These are phyloP conservation scores for Rhodotorula sp. DNA, from an alignment of 1,284 basidiomycete genomes.

Conservation along the genomic window DNA sequence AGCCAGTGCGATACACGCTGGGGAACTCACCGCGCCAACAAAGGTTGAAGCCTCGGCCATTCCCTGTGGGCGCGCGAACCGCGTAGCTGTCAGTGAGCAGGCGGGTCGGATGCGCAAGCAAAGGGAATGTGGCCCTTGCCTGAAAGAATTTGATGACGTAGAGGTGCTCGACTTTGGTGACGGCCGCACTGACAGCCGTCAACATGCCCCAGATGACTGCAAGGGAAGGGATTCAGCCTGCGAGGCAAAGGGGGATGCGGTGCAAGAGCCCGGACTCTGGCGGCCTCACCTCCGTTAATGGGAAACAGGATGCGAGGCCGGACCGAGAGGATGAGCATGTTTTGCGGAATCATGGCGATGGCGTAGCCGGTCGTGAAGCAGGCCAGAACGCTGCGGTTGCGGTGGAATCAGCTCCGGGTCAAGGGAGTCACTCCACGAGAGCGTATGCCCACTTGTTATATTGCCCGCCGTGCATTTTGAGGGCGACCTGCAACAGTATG, in stretches of 20 bases:
- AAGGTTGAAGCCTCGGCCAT: constrained; percentile 70
- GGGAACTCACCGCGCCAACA: constrained; percentile 56
- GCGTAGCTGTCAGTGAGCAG: neutral
- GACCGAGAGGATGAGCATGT: constrained; percentile 45
- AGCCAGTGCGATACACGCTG: neutral
- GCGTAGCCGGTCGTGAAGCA: constrained; percentile 47
- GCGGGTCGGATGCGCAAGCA: neutral
- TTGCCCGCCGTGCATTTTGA: constrained; percentile 66
- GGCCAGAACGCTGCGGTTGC: constrained; percentile 48
- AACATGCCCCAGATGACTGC: constrained; percentile 27
- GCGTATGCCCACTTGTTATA: constrained; percentile 54
- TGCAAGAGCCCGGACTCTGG: too few relatives aligned
- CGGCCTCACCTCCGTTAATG: constrained; percentile 15
- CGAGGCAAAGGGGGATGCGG: too few relatives aligned
- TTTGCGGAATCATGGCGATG: constrained; percentile 44
- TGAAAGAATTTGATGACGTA: constrained; percentile 72
- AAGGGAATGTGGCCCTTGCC: neutral
- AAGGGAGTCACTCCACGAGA: neutral
- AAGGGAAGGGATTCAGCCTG: too few relatives aligned
- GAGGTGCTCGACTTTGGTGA: constrained; percentile 53
- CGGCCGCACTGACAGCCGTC: constrained; percentile 31
- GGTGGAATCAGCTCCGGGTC: too few relatives aligned
- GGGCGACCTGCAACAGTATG: constrained; percentile 56
- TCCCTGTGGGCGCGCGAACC: constrained; percentile 48
- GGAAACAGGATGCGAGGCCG: constrained; percentile 41